Base-by-base conservation (phyloP, 1,284 basidiomycete genomes). In the Serendipita sp. region DNA sequence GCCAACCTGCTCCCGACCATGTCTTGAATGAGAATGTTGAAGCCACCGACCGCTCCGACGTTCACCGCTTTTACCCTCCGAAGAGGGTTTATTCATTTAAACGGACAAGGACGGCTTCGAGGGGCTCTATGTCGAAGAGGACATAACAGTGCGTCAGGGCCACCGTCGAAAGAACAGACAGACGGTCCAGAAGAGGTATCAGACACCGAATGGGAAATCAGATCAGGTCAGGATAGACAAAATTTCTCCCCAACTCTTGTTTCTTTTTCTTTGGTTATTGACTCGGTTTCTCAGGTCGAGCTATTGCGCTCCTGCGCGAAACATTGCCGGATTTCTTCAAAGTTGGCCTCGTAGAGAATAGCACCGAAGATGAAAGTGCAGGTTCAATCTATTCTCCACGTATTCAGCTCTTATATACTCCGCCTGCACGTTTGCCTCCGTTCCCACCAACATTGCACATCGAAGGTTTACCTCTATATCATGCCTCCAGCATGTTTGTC, bases 321-420 rank as follows among this genome's bases (percentile, higher is more conserved):
- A 88, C 87, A 0, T 76, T 89, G 1, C 85, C 85, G 0, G 76
- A 78, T n/a, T 89, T 89, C 72, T 90, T 90, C 70, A 70, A 76
- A 12, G 75, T 75, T 3, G 88, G 87, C 0, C 79, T 90, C 2
- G 74, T 86, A 47, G 65, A 62, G 64, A 63, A 22, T 68, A 69
- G 49, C 55, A 69, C 38, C 64, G 55, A 60, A 32, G 67, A 72
- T 35, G 70, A 70, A 8, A 70, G 74, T 42, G 67, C 72, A 10
- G 78, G 78, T 66, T 68, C 73, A 5, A 81, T 85, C 65, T 86
- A 85, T 67, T 80, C 80, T 41, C 75, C 79, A 0, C 76, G 76
- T 60, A 71, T 86, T 8, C 72, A 76, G 35, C 69, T 86, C 43
- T 75, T 73, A 15, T 89, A 89, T 69, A 85, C 80, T 0, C 87